A percentile compares a stretch with the other conserved stretches of the same genome.
Conservation (phyloP, 257 asterid species). For the Cruciata laevipes region DNA sequence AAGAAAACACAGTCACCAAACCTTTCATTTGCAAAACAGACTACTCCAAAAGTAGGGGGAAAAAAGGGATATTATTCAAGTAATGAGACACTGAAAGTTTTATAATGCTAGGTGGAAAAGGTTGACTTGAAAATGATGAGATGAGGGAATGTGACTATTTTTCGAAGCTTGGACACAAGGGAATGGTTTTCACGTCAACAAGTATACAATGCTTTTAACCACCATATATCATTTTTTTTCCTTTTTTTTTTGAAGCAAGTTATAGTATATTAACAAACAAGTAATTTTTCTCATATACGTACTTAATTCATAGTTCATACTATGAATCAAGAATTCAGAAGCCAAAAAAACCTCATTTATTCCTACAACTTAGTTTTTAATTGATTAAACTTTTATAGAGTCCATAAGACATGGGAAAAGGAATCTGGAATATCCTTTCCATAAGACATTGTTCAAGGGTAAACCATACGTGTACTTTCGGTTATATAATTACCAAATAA, state of each 20-base stretch:
- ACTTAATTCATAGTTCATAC: neutral
- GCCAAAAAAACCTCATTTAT: neutral
- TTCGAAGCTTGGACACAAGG: neutral
- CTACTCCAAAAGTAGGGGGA: neutral
- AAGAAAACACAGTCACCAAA: slow-evolving; percentile 12
- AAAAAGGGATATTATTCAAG: too few relatives aligned
- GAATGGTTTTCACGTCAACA: neutral
- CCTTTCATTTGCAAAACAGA: slow-evolving; percentile 4
- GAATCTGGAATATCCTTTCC: neutral
- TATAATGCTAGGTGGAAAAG: neutral
- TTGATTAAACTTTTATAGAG: neutral
- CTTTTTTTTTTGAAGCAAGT: too few relatives aligned
- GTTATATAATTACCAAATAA: neutral
- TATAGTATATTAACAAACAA: too few relatives aligned
- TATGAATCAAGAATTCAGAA: neutral
- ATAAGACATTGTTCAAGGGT: neutral
- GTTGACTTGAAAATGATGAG: neutral
- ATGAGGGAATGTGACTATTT: neutral
- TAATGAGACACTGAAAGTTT: neutral
- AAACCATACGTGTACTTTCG: too few relatives aligned
- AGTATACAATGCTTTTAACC: neutral
- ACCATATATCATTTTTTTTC: neutral
- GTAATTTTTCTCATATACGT: neutral
- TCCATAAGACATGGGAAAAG: neutral
- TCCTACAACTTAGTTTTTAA: neutral